Base-by-base conservation (phyloP, 2,329 filamentous ascomycete genomes). In the Ophiosphaerella korrae region DNA sequence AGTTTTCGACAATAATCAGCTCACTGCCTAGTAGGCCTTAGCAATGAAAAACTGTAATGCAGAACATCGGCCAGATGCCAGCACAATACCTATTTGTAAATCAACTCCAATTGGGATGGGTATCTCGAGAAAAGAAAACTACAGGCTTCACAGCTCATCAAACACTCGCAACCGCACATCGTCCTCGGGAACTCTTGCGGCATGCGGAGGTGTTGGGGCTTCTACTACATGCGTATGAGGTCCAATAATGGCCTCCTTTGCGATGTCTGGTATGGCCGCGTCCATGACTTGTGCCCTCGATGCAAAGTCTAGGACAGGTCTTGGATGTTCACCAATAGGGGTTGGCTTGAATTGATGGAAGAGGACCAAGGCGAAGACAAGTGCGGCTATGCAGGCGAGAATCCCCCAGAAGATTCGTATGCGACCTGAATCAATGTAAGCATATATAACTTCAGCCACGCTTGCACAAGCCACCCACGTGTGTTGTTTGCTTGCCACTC, bases 401-500 rank as follows among this genome's bases (percentile, higher is more conserved):
- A 85, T 78, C 34, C 84, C 79, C 85, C 87, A 90, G 40, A 88
- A 74, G 16, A 82, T 78, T 58, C 82, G 84, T 55, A 90, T 75
- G 42, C 86, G 80, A 66, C 73, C 75, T 77, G 18, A 5, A 23
- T 13, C 5, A 11, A 23, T 34, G 40, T 42, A 3, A 42, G 31
- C 33, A 23, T 14, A 24, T 42, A 11, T 7, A 18, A 7, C 16
- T 26, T 3, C 16, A 24, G 16, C 26, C 11, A 23, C 6, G 11
- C 29, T 33, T 34, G 9, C 16, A 23, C 13, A 31, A 16, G 40
- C 31, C 6, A 18, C 67, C 11, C 67, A 73, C 71, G 62, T 18
- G 85, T 67, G 7, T 63, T 88, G 62, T 79, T 84, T 63, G 88
- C 85, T 72, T 89, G 84, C 80, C 86, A 88, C 62, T 85, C 83